Evolutionary conservation across 1,139 yeast genomes (phyloP).

Genomic region (Pneumocystis murina): DNA sequence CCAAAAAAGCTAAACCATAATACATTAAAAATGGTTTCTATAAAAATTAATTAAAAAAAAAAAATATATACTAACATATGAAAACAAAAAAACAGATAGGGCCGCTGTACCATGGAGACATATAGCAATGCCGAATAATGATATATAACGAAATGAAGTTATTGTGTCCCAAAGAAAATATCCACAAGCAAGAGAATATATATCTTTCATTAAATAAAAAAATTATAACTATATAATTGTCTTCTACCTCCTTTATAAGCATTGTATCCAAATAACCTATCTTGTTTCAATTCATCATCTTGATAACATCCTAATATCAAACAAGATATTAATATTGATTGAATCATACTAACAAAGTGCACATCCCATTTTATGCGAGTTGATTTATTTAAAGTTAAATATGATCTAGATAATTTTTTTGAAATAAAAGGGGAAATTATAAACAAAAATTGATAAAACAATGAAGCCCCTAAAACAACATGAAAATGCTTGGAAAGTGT

Average conservation of each 20-base stretch:
- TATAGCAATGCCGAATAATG: constrained; percentile 68
- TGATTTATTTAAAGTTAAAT: constrained; percentile 34
- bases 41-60: constrained; percentile 6
- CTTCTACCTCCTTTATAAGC: constrained; percentile 45
- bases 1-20: constrained; percentile 68
- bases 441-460: constrained; percentile 34
- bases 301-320: constrained; percentile 43
- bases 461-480: constrained; percentile 34
- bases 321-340: constrained; percentile 45
- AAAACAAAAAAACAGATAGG: constrained; percentile 51
- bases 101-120: constrained; percentile 78
- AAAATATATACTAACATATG: constrained; percentile 21
- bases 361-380: constrained; percentile 63
- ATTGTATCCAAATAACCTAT: constrained; percentile 43
- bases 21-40: constrained; percentile 55
- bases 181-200: constrained; percentile 58
- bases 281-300: constrained; percentile 39
- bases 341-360: constrained; percentile 79
- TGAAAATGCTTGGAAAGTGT: constrained; percentile 34
- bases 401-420: constrained; percentile 34
- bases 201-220: constrained; percentile 22
- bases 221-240: background rate
- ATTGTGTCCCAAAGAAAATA: constrained; percentile 85
- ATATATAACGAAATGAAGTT: constrained; percentile 46
- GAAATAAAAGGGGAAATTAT: constrained; percentile 33